Evolutionary conservation across 257 asterid genomes (phyloP).

Genomic region (Leptodermis oblonga): DNA sequence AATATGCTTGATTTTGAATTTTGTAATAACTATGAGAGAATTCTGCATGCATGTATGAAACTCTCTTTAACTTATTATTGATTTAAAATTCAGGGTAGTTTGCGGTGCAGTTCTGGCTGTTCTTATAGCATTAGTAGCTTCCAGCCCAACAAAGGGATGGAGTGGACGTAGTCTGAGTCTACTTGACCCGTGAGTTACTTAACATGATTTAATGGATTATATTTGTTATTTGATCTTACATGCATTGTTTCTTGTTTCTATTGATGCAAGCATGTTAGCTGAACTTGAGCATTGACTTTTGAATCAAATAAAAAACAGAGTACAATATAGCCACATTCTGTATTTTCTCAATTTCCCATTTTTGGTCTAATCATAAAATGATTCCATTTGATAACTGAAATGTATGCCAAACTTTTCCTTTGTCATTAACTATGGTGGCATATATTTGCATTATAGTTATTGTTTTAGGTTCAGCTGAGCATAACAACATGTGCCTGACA

Average conservation of each 20-base stretch:
- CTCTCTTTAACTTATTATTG: constrained; percentile 5
- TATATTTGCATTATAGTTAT: not conserved
- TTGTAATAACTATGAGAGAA: not conserved
- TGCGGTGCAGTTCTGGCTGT: constrained; percentile 69
- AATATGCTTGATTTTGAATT: not conserved
- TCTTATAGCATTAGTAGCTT: constrained; percentile 85
- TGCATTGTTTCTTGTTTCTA: not conserved
- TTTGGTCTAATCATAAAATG: not conserved
- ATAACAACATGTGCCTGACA: not conserved
- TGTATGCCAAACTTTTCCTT: not conserved
- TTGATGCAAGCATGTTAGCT: not conserved
- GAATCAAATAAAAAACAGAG: not conserved
- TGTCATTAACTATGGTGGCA: not conserved
- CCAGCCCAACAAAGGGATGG: constrained; percentile 99
- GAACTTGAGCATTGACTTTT: not conserved
- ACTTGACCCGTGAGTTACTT: constrained; percentile 87
- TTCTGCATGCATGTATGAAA: not conserved
- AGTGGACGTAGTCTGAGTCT: constrained; percentile 98
- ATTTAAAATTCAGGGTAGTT: constrained; percentile 56
- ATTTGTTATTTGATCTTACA: not conserved
- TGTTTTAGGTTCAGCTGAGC: not conserved
- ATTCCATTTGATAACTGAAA: not conserved
- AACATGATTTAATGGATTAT: not conserved
- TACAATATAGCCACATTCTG: not conserved
- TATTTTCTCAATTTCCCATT: not conserved